These are phyloP conservation scores for Dactylellina drechsleri DNA, from an alignment of 2,329 filamentous ascomycete genomes.

Conservation along the genomic window DNA sequence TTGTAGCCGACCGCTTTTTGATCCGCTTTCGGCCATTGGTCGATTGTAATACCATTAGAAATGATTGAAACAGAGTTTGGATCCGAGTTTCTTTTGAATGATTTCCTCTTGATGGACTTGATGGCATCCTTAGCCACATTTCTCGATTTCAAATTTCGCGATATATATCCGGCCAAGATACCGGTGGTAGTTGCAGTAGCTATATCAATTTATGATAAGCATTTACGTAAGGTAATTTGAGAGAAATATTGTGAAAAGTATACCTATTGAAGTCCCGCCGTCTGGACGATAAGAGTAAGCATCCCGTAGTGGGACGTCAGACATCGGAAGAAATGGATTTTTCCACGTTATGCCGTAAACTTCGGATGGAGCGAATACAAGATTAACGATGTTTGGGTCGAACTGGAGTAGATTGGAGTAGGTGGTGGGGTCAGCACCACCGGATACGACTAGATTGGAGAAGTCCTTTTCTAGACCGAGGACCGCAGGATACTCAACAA, in stretches of 20 bases:
- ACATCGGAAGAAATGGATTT: too few relatives aligned
- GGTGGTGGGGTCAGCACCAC: too few relatives aligned
- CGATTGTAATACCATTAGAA: constrained; percentile 9
- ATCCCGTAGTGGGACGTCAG: too few relatives aligned
- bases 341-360: too few relatives aligned
- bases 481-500: not conserved
- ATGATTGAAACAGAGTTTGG: constrained; percentile 7
- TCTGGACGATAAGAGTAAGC: not conserved
- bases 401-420: too few relatives aligned
- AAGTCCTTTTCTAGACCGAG: not conserved
- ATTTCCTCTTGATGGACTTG: not conserved
- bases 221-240: not conserved
- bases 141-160: not conserved
- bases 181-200: constrained; percentile 7
- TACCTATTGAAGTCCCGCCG: not conserved
- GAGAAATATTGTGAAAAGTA: too few relatives aligned
- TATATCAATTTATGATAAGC: not conserved
- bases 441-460: too few relatives aligned
- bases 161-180: constrained; percentile 10
- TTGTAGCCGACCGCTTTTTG: not conserved
- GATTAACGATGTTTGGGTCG: too few relatives aligned
- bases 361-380: not conserved
- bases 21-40: constrained; percentile 10
- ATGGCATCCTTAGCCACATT: constrained; percentile 1
- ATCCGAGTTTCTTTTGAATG: not conserved